Conservation (phyloP, 148 eudicot genomes). For the Heliamphora exappendiculata region DNA sequence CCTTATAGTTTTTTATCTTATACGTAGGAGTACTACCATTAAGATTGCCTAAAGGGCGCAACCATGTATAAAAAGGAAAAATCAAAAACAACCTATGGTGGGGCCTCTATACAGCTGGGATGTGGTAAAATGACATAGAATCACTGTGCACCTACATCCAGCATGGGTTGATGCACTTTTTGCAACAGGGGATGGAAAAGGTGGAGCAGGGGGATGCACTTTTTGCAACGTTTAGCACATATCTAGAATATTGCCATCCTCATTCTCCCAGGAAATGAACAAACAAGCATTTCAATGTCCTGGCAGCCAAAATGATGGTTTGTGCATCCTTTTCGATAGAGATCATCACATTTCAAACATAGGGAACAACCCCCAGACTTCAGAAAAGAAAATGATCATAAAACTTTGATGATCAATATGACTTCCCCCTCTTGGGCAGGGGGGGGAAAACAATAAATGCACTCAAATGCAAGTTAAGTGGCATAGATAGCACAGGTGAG, state of each 20-base stretch:
- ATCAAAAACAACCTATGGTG: too few relatives aligned
- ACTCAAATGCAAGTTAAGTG: too few relatives aligned
- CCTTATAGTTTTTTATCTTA: background rate
- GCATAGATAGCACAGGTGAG: background rate
- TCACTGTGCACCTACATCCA: background rate
- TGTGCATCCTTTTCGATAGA: background rate
- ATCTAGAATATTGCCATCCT: background rate
- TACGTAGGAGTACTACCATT: too few relatives aligned
- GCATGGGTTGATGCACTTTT: background rate
- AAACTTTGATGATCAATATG: too few relatives aligned
- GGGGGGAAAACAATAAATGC: too few relatives aligned
- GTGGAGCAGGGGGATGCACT: background rate
- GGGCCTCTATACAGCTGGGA: too few relatives aligned
- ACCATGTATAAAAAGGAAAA: too few relatives aligned
- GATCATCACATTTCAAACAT: background rate
- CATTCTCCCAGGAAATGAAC: background rate
- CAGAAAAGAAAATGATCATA: too few relatives aligned
- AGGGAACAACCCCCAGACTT: too few relatives aligned
- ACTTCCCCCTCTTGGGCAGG: too few relatives aligned
- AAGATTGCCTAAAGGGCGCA: too few relatives aligned
- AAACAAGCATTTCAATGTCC: background rate
- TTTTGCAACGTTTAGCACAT: background rate
- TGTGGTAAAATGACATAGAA: background rate
- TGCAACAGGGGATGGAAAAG: background rate
- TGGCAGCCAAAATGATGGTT: background rate